Conservation (phyloP, 805 yeast species). For the Cyberlindnera americana region DNA sequence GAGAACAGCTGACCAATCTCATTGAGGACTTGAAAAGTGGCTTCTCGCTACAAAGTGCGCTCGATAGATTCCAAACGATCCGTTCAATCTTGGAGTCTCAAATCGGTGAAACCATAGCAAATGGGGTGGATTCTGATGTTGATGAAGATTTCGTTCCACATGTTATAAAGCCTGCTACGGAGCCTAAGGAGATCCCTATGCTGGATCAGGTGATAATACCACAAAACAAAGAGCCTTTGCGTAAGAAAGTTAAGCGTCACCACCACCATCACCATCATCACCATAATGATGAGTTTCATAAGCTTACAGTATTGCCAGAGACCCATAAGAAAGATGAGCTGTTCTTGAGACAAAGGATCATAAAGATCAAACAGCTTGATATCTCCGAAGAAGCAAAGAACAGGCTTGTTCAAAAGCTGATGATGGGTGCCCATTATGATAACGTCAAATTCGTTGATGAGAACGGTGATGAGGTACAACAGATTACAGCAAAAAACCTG, state of each 20-base stretch:
- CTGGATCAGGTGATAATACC: constrained; percentile 52
- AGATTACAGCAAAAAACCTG: constrained; percentile 20
- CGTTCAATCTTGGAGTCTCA: constrained; percentile 29
- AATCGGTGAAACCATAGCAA: constrained; percentile 30
- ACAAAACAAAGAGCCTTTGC: constrained; percentile 32
- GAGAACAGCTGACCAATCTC: constrained; percentile 31
- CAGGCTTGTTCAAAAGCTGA: constrained; percentile 52
- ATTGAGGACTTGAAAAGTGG: constrained; percentile 41
- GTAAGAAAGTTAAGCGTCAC: constrained; percentile 13
- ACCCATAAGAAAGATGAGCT: constrained; percentile 23
- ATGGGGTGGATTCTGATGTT: constrained; percentile 26
- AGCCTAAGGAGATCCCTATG: constrained; percentile 45
- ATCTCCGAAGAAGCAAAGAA: constrained; percentile 24
- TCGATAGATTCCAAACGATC: constrained; percentile 45
- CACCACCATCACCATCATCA: constrained; percentile 7
- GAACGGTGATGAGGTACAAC: constrained; percentile 25
- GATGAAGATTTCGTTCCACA: constrained; percentile 50
- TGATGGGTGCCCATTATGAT: constrained; percentile 65
- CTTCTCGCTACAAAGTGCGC: constrained; percentile 46
- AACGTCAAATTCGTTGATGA: constrained; percentile 36
- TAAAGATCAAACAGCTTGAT: constrained; percentile 30
- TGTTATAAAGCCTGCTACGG: constrained; percentile 48
- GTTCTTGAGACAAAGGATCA: constrained; percentile 46
- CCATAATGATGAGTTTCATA: constrained; percentile 12
- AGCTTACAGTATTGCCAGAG: constrained; percentile 17